A percentile compares a stretch with the other conserved stretches of the same genome.
Evolutionary conservation across 1,284 basidiomycete species (phyloP).

Genomic region (Phenoliferia sp.): DNA sequence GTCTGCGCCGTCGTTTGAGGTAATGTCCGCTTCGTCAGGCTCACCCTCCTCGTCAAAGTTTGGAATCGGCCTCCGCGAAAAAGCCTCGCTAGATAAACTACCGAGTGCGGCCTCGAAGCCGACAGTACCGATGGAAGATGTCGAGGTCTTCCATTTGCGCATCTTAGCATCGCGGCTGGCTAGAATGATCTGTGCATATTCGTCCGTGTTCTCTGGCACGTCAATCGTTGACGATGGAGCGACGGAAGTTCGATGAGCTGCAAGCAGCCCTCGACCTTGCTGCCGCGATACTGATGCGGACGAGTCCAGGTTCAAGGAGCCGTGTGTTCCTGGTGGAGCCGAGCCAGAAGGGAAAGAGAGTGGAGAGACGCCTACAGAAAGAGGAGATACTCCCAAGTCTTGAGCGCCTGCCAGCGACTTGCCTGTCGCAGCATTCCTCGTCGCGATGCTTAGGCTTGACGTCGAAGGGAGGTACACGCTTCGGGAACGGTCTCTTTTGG

Average conservation of each 20-base stretch:
- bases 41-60: conserved; percentile 10
- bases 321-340: not conserved
- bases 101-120: conserved; percentile 4
- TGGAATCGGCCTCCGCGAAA: conserved; percentile 17
- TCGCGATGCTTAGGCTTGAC: not conserved
- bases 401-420: not conserved
- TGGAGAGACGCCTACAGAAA: conserved; percentile 8
- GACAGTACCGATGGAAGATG: conserved; percentile 15
- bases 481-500: conserved; percentile 12
- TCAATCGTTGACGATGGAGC: conserved; percentile 6
- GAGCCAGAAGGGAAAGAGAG: too few relatives aligned
- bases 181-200: conserved; percentile 53
- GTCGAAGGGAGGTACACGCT: conserved; percentile 10
- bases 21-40: conserved; percentile 9
- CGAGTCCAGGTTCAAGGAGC: not conserved
- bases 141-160: conserved; percentile 48
- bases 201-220: conserved; percentile 39
- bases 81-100: not conserved
- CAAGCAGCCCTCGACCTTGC: conserved; percentile 12
- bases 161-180: conserved; percentile 52
- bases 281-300: conserved; percentile 1
- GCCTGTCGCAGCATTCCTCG: not conserved
- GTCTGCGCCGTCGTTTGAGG: not conserved
- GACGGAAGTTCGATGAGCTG: conserved; percentile 22
- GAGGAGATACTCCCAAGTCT: conserved; percentile 13